Base-by-base conservation (phyloP, 495 filamentous ascomycete species). In the Saxispiralis lemnorum region DNA sequence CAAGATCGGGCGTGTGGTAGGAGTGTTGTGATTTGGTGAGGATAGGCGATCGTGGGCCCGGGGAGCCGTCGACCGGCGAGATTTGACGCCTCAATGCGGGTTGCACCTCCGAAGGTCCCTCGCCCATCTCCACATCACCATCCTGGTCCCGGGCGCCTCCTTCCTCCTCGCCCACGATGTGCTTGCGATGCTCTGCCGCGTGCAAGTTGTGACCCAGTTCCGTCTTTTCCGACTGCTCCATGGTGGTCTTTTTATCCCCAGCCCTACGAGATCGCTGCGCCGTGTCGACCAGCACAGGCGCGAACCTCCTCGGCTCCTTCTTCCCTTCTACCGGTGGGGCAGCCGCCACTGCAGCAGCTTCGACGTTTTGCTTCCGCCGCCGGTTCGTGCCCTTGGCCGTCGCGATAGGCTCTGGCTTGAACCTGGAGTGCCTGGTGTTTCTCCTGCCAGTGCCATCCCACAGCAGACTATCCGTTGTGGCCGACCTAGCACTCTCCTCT, bases 381-480 rank as follows among this genome's bases (percentile, higher is more conserved):
- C 66, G 65, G 49, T 69, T 70, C 11, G 67, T 68, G 41, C 75
- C 65, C 14, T 72, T 67, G 7, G 71, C 67, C n/a, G 74, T 81
- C 56, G 82, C 78, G 37, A 81, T 70, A 5, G 78, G 68, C 51
- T 84, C 70, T 1, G 76, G 75, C 6, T 70, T 62, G 49, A 82
- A 78, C 38, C 64, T 66, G 30, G 38, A 11, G 15, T 43, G 41
- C 14, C 30, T 24, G 16, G 44, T 30, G 30, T 43, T 31, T 19
- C 36, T 39, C 17, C 28, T 6, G 9, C 30, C 19, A n/a, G 11
- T 14, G 4, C n/a, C 7, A 13, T 31, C 16, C 43, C 41, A 11
- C 65, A 56, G 48, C 66, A 28, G 24, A 9, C 5, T 60, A n/a
- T 66, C 69, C 31, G 66, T 65, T 42, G 58, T 61, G 2, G 63